These are phyloP conservation scores for Maudiozyma serrabonitensis DNA, from an alignment of 805 yeast genomes.

Conservation along the genomic window DNA sequence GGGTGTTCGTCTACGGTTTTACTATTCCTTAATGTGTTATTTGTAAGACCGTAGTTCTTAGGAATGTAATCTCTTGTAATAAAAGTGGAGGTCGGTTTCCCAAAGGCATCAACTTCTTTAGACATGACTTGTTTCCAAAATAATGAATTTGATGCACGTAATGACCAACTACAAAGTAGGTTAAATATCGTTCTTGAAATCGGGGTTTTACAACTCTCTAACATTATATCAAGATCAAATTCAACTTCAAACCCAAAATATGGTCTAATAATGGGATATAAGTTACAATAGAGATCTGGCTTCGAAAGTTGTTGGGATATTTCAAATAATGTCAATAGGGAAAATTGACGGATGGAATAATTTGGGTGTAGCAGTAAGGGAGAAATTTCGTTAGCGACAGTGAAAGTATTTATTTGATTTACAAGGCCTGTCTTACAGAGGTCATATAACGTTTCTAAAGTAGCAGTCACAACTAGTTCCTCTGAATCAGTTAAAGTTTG, in stretches of 20 bases:
- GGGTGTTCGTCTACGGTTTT: constrained; percentile 8
- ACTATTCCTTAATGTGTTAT: constrained; percentile 9
- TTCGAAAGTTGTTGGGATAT: constrained; percentile 52
- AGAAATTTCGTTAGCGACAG: constrained; percentile 40
- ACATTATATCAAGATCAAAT: constrained; percentile 55
- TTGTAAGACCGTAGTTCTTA: constrained; percentile 21
- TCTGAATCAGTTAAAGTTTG: constrained; percentile 82
- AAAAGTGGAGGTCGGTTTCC: constrained; percentile 28
- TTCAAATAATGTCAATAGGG: constrained; percentile 49
- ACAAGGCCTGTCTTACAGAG: constrained; percentile 50
- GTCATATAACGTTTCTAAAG: constrained; percentile 48
- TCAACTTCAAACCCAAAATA: constrained; percentile 71
- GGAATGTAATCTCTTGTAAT: constrained; percentile 22
- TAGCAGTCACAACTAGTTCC: constrained; percentile 67
- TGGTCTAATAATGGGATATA: constrained; percentile 72
- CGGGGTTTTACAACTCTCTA: constrained; percentile 60
- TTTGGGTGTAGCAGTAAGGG: constrained; percentile 76
- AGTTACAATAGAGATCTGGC: constrained; percentile 75
- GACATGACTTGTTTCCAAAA: constrained; percentile 61
- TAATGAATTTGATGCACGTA: constrained; percentile 52
- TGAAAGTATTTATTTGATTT: constrained; percentile 43
- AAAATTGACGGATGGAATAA: constrained; percentile 69
- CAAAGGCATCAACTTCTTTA: constrained; percentile 35
- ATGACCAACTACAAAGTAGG: constrained; percentile 60
- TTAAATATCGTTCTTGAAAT: constrained; percentile 56